These are phyloP conservation scores for Kappamyces sp. DNA, from an alignment of 192 early-diverging fungal genomes.

Conservation along the genomic window DNA sequence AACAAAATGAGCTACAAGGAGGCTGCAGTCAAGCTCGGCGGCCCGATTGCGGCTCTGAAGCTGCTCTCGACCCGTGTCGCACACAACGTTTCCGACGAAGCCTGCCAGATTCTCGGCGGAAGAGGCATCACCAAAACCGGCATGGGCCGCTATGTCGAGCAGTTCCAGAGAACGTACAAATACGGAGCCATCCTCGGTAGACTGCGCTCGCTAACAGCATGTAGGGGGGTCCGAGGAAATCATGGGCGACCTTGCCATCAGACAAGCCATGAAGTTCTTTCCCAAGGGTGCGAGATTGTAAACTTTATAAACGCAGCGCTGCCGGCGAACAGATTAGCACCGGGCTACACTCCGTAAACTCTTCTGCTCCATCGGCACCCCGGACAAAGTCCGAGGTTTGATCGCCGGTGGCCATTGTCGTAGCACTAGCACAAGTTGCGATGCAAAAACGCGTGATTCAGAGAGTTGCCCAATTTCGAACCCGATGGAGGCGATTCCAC, in stretches of 20 bases:
- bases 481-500: too few relatives aligned
- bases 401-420: too few relatives aligned
- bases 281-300: constrained; percentile 17
- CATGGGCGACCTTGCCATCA: constrained; percentile 43
- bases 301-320: too few relatives aligned
- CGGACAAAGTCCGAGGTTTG: too few relatives aligned
- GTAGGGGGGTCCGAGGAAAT: constrained; percentile 20
- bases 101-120: constrained; percentile 52
- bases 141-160: constrained; percentile 29
- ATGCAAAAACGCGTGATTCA: too few relatives aligned
- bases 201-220: not conserved
- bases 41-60: constrained; percentile 47
- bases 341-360: too few relatives aligned
- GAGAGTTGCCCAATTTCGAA: too few relatives aligned
- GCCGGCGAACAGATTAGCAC: too few relatives aligned
- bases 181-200: constrained; percentile 19
- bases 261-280: constrained; percentile 46
- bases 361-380: too few relatives aligned
- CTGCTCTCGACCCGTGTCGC: constrained; percentile 39
- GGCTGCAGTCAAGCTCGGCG: constrained; percentile 40
- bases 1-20: constrained; percentile 47
- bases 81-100: constrained; percentile 45
- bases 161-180: constrained; percentile 49
- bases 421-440: too few relatives aligned
- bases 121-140: constrained; percentile 40